phyloP scores from a whole-genome alignment of 768 basidiomycete species.

The Pulveroboletus ravenelii region DNA sequence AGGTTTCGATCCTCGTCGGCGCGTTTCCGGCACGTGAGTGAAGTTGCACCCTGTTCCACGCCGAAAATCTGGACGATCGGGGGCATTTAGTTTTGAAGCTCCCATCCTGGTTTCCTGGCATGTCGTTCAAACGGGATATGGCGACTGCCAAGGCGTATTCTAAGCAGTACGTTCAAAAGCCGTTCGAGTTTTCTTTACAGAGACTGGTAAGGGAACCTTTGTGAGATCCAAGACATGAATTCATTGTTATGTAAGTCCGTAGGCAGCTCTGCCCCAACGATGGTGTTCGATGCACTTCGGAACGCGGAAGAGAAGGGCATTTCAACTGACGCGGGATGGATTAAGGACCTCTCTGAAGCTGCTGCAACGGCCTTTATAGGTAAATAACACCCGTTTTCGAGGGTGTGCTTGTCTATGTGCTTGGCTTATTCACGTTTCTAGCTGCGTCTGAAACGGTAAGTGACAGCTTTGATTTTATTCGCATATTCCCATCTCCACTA shows the following conservation, averaged over 20 bases:
- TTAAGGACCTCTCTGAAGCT: constrained; percentile 16
- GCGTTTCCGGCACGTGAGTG: constrained; percentile 17
- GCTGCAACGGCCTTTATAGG: constrained; percentile 23
- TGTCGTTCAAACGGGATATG: constrained; percentile 23
- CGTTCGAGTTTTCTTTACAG: constrained; percentile 15
- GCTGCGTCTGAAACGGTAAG: constrained; percentile 22
- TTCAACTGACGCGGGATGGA: neutral
- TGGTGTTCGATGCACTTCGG: constrained; percentile 19
- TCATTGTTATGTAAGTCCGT: constrained; percentile 8
- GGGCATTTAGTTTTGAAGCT: constrained; percentile 13
- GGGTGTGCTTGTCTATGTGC: neutral
- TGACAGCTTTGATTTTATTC: neutral
- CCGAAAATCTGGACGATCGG: neutral
- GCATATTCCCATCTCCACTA: neutral
- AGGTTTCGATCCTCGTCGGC: constrained; percentile 14
- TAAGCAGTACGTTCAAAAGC: constrained; percentile 13
- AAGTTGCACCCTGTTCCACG: neutral
- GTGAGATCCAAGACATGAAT: neutral
- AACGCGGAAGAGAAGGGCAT: constrained; percentile 6
- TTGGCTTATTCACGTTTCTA: constrained; percentile 4
- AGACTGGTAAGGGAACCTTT: constrained; percentile 11
- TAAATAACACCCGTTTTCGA: neutral
- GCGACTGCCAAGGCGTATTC: constrained; percentile 8
- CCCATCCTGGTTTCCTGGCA: constrained; percentile 23
- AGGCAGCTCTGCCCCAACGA: constrained; percentile 9